Evolutionary conservation across 139 green algal species (phyloP).

Genomic region (Eudorina sp.): DNA sequence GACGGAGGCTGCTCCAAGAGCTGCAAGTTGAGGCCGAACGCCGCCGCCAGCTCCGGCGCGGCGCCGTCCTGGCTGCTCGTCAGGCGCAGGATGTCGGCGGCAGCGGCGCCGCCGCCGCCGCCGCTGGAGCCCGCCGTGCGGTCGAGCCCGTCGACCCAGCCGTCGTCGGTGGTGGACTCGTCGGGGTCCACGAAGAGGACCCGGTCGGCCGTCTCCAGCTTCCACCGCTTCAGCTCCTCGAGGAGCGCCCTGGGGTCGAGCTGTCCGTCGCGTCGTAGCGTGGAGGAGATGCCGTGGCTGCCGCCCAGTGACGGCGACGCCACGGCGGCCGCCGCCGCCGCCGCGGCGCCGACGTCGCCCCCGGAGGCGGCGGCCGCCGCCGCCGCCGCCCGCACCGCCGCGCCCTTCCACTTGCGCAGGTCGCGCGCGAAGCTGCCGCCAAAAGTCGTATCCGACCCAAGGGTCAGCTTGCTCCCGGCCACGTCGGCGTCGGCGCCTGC

Average conservation of each 20-base stretch:
- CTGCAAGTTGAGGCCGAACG: background rate
- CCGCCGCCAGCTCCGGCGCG: background rate
- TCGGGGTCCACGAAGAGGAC: slow-evolving; percentile 51
- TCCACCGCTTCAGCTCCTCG: slow-evolving; percentile 59
- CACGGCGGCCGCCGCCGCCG: background rate
- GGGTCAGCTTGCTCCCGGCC: slow-evolving; percentile 46
- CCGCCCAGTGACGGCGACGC: background rate
- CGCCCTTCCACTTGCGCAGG: slow-evolving; percentile 54
- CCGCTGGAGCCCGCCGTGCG: no score
- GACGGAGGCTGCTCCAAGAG: no score
- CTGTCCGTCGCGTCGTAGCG: slow-evolving; percentile 24
- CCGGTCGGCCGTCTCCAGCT: slow-evolving; percentile 59
- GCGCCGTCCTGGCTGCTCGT: slow-evolving; percentile 8
- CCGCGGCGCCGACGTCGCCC: background rate
- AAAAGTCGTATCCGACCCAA: slow-evolving; percentile 34
- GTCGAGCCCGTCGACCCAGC: background rate
- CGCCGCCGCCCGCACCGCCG: background rate
- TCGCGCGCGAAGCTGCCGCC: slow-evolving; percentile 58
- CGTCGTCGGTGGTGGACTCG: background rate
- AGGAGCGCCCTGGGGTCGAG: slow-evolving; percentile 50
- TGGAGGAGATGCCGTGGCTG: slow-evolving; percentile 15
- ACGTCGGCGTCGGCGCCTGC: background rate
- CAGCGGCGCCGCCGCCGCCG: no score
- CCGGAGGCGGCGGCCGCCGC: background rate
- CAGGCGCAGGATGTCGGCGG: background rate